Evolutionary conservation across 345 rosid genomes (phyloP).

Genomic region (Populus nigra): DNA sequence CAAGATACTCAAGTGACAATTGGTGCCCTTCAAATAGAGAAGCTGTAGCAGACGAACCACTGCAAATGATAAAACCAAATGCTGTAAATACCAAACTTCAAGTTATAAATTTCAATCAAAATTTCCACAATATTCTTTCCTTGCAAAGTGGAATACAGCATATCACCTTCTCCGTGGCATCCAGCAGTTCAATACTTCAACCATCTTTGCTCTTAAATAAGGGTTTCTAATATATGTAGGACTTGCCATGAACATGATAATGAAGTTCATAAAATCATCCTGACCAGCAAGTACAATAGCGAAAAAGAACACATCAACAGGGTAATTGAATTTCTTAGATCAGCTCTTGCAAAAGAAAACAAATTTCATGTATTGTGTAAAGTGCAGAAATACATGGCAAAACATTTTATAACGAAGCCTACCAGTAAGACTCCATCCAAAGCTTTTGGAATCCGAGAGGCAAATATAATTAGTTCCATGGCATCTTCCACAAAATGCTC

Average conservation of each 20-base stretch:
- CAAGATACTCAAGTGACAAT: slow-evolving; percentile 87
- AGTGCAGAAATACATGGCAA: slow-evolving; percentile 6
- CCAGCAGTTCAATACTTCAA: slow-evolving; percentile 98
- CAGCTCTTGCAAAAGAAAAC: neutral
- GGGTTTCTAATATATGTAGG: slow-evolving; percentile 86
- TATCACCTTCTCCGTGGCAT: slow-evolving; percentile 88
- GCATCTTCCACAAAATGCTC: slow-evolving; percentile 99
- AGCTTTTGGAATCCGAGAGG: slow-evolving; percentile 86
- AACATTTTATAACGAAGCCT: slow-evolving; percentile 22
- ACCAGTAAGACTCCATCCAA: slow-evolving; percentile 86
- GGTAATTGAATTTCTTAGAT: neutral
- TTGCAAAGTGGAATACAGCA: slow-evolving; percentile 9
- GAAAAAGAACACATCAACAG: neutral
- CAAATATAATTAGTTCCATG: slow-evolving; percentile 89
- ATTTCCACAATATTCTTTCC: neutral
- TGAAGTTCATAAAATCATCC: slow-evolving; percentile 99
- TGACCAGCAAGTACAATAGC: slow-evolving; percentile 33
- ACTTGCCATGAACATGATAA: slow-evolving; percentile 97
- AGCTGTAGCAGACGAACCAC: slow-evolving; percentile 79
- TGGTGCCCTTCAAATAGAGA: slow-evolving; percentile 93
- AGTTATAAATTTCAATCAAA: neutral
- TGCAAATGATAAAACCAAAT: slow-evolving; percentile 32
- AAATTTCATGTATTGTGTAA: neutral
- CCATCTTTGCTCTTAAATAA: slow-evolving; percentile 98
- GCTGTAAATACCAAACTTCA: slow-evolving; percentile 1